Base-by-base conservation (phyloP, 441 rosid genomes). In the Brassica hybrid region DNA sequence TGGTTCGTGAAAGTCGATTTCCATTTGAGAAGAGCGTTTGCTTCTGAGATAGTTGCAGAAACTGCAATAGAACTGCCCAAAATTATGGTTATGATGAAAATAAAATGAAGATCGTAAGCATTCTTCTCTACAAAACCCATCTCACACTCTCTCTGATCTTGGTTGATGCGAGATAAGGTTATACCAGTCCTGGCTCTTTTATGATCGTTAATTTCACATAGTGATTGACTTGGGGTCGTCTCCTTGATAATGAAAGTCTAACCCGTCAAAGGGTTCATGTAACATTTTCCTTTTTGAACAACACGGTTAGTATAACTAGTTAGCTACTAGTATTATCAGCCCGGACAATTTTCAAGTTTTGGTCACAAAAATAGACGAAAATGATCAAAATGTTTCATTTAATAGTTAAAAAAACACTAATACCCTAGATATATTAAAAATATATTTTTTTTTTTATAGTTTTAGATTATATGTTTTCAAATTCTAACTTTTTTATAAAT, bases 1-100 rank as follows among this genome's bases (percentile, higher is more conserved):
- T 60, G 79, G 60, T 68, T 68, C 3, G 63, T 65, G 48, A 74
- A 74, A 67, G 78, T 74, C 1, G 78, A 74, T 48, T 48, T 48
- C 54, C 54, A 48, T 48, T 48, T 48, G 54, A 48, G 65, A 38
- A 74, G 77, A 23, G 71, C 72, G 6, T 74, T 65, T 34, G 72
- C 72, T 56, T 74, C 72, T 23, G 60, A 43, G 32, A 66, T 13
- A 25, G 66, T 57, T 7, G 58, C 67, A 16, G 72, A 74, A 10
- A n/a, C 65, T 38, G 19, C 5, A 11, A 57, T 8, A 27, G 41
- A 74, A 65, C 41, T 65, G 17, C 71, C 58, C 58, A 65, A n/a
- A 65, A 73, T 6, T 8, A 17, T 54, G 43, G 12, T 32, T 34
- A 74, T 52, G 65, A 65, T 23, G 17, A 74, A 56, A 36, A 54